Base-by-base conservation (phyloP, 1,284 basidiomycete genomes). In the Moesziomyces parantarcticus region DNA sequence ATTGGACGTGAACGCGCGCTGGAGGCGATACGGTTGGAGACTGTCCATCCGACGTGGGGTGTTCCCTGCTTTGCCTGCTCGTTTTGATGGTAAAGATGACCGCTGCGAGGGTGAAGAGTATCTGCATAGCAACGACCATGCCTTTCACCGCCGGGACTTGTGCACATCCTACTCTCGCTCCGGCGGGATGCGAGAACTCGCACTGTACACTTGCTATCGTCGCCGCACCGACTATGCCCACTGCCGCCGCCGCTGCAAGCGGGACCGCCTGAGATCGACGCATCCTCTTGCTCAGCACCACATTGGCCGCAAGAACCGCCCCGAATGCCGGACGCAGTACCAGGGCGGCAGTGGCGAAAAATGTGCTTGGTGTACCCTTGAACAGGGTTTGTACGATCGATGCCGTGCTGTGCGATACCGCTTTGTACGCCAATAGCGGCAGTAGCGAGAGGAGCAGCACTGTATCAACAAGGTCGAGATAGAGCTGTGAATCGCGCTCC, bases 361-460 rank as follows among this genome's bases (percentile, higher is more conserved):
- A 62, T 2, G 50, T 56, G n/a, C 42, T 10, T 3, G 25, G n/a
- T 3, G 50, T 14, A 13, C 9, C 46, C 3, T 23, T 3, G 36
- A 67, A 49, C 0, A 58, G 53, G 2, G 48, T 34, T 18, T 60
- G 22, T 53, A 58, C 54, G 25, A 67, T 57, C 34, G 53, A 23
- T 0, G 26, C n/a, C 0, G 16, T 14, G 18, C 5, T 3, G 16
- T 3, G 3, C 7, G 29, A 6, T 32, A n/a, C 2, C 7, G 45
- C 47, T 29, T 59, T 22, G 22, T 39, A 20, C 9, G 47, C 40
- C 23, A 59, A 55, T 20, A 66, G 36, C 6, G 63, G 63, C 7
- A 49, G 20, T 6, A 49, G 26, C 5, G 49, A 50, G 11, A 61
- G 14, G 9, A 61, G 39, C 8, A 67, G 32, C 2, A 23, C 7